Base-by-base conservation (phyloP, 345 rosid genomes). In the Brassica rapa region DNA sequence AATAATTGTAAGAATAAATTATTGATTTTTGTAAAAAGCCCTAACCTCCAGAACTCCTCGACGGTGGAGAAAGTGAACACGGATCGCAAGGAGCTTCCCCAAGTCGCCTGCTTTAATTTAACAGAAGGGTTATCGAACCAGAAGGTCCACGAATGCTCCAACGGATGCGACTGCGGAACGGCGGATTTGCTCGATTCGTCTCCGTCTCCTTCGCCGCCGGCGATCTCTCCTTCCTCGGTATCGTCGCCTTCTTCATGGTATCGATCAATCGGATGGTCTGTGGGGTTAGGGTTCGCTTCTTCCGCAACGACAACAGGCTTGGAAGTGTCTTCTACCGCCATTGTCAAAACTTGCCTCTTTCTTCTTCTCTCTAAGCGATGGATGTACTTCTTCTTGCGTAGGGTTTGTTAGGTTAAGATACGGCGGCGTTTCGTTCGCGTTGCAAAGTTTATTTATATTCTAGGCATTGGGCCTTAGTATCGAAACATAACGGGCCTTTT, bases 81-180 rank as follows among this genome's bases (percentile, higher is more conserved):
- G 64, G 94, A 77, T 72, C 88, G 90, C 84, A 91, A 85, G 25
- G 94, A 83, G 60, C 86, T 88, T n/a, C 94, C 99, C 98, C 97
- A 93, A 35, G 81, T 33, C 57, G 81, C 57, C 70, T 86, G 94
- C 68, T 83, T 93, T 4, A 77, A 49, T 83, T 87, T 95, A 12
- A 84, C 87, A 21, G 81, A 67, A 1, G 89, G 91, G 63, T 85
- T 89, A 72, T 93, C 94, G 65, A 90, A 93, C 98, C 99, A 93
- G 78, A 93, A 91, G 25, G 98, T 93, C 99, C 98, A 93, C 0
- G 87, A 82, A 64, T 93, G 92, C 74, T 95, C 93, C 46, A 92
- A 89, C 0, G 85, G 94, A 80, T 91, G 89, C 11, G 88, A 76
- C 80, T 86, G 73, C 68, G 84, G 76, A 21, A 69, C 57, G 8